Percentiles rank a stretch among this genome's conserved stretches.
phyloP scores from a whole-genome alignment of 2,329 filamentous ascomycete genomes.

The Grosmannia huntii region DNA sequence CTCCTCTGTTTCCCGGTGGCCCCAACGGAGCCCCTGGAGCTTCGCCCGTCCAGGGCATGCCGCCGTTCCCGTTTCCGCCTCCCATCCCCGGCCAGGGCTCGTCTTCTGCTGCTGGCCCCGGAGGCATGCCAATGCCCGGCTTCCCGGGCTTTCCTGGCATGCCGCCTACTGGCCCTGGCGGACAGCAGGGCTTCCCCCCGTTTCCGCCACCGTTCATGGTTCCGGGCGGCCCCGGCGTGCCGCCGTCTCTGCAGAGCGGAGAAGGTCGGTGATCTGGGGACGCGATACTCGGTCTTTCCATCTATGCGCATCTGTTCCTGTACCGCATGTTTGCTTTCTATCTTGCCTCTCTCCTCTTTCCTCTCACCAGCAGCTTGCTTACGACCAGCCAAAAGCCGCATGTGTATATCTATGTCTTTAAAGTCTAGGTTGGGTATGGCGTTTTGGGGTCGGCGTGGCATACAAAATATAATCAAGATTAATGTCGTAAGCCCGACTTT shows the following conservation, averaged over 20 bases:
- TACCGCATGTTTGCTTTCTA: background rate
- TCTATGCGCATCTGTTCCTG: background rate
- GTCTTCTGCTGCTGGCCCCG: constrained; percentile 9
- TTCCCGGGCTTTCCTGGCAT: constrained; percentile 27
- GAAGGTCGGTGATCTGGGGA: constrained; percentile 19
- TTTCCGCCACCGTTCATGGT: constrained; percentile 23
- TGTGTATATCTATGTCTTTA: background rate
- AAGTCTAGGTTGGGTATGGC: background rate
- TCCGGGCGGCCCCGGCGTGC: constrained; percentile 24
- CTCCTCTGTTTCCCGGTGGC: constrained; percentile 28
- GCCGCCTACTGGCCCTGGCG: constrained; percentile 19
- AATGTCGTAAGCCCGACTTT: background rate
- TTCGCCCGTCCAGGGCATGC: constrained; percentile 20
- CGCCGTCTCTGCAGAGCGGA: constrained; percentile 12
- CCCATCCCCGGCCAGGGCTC: constrained; percentile 4
- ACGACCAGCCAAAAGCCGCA: background rate
- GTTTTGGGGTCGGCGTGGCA: background rate
- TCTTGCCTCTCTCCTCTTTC: background rate
- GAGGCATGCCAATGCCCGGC: constrained; percentile 21
- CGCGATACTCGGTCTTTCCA: background rate
- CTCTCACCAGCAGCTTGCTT: background rate
- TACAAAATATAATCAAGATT: background rate
- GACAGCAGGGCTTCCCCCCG: constrained; percentile 22
- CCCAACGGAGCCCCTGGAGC: constrained; percentile 8
- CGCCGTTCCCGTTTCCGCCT: constrained; percentile 35